phyloP scores from a whole-genome alignment of 768 basidiomycete genomes.

The Russula foetens region DNA sequence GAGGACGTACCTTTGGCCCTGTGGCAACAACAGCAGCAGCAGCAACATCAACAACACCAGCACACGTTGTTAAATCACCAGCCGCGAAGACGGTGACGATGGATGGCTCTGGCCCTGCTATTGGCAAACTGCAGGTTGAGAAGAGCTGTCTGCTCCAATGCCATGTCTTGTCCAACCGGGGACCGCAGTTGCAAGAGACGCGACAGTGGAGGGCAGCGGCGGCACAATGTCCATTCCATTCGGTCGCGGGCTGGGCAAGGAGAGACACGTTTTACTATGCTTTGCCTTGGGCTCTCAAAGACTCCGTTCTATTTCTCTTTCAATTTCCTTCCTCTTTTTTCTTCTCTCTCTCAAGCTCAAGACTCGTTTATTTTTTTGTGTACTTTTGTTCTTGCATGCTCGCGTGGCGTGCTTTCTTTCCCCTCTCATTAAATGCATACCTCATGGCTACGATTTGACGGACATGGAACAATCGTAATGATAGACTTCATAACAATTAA shows the following conservation, averaged over 20 bases:
- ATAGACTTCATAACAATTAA: slow-evolving; percentile 10
- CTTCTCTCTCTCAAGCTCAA: not conserved
- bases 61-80: slow-evolving; percentile 29
- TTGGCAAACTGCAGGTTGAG: not conserved
- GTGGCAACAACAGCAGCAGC: slow-evolving; percentile 52
- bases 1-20: slow-evolving; percentile 76
- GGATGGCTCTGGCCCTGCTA: not conserved
- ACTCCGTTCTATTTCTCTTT: not conserved
- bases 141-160: no score
- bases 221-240: not conserved
- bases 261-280: not conserved
- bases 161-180: not conserved
- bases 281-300: not conserved
- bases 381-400: not conserved
- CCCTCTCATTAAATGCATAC: not conserved
- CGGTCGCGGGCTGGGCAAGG: not conserved
- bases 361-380: not conserved
- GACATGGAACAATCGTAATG: slow-evolving; percentile 18
- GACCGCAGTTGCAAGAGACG: not conserved
- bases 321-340: not conserved
- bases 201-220: not conserved
- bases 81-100: slow-evolving; percentile 6
- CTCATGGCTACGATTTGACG: slow-evolving; percentile 18
- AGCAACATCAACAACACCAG: slow-evolving; percentile 46
- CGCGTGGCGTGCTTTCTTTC: not conserved